These are phyloP conservation scores for Ganoderma leucocontextum DNA, from an alignment of 1,284 basidiomycete species.

Conservation along the genomic window DNA sequence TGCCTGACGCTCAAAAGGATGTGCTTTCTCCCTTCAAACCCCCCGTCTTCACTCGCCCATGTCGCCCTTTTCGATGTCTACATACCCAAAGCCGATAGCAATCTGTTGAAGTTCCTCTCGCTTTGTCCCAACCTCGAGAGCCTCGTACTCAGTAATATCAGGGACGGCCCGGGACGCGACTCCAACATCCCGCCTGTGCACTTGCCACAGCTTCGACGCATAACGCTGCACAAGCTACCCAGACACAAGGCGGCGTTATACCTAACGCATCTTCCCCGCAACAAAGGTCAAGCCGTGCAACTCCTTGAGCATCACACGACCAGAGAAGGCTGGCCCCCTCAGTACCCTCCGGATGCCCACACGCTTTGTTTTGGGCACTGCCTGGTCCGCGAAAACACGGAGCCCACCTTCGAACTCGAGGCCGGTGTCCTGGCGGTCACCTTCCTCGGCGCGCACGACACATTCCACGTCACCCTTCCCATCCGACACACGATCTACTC, in stretches of 20 bases:
- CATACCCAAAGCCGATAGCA: conserved; percentile 8
- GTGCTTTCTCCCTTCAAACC: conserved; percentile 12
- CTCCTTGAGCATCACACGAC: neutral
- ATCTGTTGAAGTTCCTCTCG: conserved; percentile 7
- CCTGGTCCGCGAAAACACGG: neutral
- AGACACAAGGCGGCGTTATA: neutral
- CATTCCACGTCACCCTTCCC: neutral
- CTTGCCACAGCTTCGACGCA: neutral
- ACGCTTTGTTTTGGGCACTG: neutral
- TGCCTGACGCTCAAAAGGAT: conserved; percentile 8
- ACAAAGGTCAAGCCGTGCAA: neutral
- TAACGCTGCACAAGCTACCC: neutral
- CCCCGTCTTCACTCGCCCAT: conserved; percentile 8
- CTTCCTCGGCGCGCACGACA: neutral
- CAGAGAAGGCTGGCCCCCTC: neutral
- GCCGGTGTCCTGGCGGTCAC: conserved; percentile 3
- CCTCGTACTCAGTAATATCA: conserved; percentile 9
- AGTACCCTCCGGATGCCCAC: neutral
- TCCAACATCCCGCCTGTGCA: conserved; percentile 3
- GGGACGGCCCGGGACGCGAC: neutral
- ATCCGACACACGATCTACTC: conserved; percentile 5
- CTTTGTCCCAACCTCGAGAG: conserved; percentile 11
- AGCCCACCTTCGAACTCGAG: neutral
- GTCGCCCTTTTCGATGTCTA: conserved; percentile 12
- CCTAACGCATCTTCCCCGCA: neutral